Evolutionary conservation across 176 grass and related monocot genomes (phyloP).

Genomic region (Juncus inflexus): DNA sequence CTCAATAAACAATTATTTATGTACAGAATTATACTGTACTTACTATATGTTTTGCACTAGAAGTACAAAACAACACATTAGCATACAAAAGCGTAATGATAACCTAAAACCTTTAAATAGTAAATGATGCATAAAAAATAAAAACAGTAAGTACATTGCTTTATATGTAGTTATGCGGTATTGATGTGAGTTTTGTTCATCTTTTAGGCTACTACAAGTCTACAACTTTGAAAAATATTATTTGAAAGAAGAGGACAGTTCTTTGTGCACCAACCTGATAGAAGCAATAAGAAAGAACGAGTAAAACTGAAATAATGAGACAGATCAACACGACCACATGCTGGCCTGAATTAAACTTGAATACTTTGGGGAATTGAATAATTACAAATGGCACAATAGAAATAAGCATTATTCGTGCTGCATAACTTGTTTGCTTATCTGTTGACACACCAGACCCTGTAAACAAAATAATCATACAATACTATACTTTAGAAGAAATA

Average conservation of each 20-base stretch:
- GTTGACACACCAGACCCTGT: constrained; percentile 78
- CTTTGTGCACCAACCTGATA: constrained; percentile 61
- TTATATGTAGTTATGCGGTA: too few relatives aligned
- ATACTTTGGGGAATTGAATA: constrained; percentile 70
- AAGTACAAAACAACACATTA: too few relatives aligned
- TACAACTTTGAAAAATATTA: neutral
- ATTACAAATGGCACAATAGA: constrained; percentile 84
- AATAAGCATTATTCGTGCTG: constrained; percentile 80
- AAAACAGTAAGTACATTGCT: too few relatives aligned
- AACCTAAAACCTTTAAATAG: too few relatives aligned
- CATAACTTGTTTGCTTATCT: constrained; percentile 69
- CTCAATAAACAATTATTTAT: too few relatives aligned
- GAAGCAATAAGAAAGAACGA: constrained; percentile 72
- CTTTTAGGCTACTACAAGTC: too few relatives aligned
- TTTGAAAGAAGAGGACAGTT: constrained; percentile 10
- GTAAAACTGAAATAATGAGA: constrained; percentile 47
- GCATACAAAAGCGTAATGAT: too few relatives aligned
- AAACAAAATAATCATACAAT: constrained; percentile 12
- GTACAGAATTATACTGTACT: too few relatives aligned
- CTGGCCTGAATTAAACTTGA: constrained; percentile 62
- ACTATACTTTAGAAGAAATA: constrained; percentile 13
- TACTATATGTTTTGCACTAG: too few relatives aligned
- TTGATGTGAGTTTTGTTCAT: too few relatives aligned
- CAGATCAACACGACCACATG: constrained; percentile 53
- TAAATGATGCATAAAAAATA: too few relatives aligned